Percentiles rank a stretch among this genome's conserved stretches.
These are phyloP conservation scores for Yamadazyma olivae DNA, from an alignment of 805 yeast species.

Conservation along the genomic window DNA sequence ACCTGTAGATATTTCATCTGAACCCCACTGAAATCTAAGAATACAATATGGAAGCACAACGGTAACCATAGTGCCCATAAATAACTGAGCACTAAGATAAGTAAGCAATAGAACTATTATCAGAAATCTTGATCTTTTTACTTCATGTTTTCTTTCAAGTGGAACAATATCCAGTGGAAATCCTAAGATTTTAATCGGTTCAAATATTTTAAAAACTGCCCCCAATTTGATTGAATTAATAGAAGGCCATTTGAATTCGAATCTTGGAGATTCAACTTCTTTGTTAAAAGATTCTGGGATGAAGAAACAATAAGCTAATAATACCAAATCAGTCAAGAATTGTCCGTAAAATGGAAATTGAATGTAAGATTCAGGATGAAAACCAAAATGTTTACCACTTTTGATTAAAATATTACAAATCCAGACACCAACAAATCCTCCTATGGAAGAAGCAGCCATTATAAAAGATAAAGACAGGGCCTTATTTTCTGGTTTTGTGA, in stretches of 20 bases:
- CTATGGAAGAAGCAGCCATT: background rate
- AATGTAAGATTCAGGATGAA: background rate
- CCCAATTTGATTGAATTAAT: background rate
- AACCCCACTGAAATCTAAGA: conserved; percentile 3
- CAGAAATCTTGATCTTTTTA: conserved; percentile 5
- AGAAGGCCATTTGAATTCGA: background rate
- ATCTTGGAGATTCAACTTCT: background rate
- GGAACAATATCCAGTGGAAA: conserved; percentile 4
- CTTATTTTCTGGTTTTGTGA: conserved; percentile 4
- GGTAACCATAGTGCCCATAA: background rate
- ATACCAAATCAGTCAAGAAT: background rate
- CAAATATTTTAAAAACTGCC: background rate
- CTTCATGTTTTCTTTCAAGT: background rate
- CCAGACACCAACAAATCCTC: background rate
- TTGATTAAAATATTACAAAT: conserved; percentile 2
- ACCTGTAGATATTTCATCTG: conserved; percentile 1
- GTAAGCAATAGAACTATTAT: background rate
- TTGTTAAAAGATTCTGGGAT: background rate
- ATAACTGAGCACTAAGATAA: background rate
- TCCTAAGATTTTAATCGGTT: background rate
- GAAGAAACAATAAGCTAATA: background rate
- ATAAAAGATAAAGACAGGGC: conserved; percentile 1
- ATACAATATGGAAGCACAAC: conserved; percentile 4
- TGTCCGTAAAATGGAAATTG: background rate
- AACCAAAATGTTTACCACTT: background rate